Evolutionary conservation across 495 filamentous ascomycete species (phyloP), one percentile per base, ranked within the genome.

Genomic region (Emericellopsis terricola): DNA sequence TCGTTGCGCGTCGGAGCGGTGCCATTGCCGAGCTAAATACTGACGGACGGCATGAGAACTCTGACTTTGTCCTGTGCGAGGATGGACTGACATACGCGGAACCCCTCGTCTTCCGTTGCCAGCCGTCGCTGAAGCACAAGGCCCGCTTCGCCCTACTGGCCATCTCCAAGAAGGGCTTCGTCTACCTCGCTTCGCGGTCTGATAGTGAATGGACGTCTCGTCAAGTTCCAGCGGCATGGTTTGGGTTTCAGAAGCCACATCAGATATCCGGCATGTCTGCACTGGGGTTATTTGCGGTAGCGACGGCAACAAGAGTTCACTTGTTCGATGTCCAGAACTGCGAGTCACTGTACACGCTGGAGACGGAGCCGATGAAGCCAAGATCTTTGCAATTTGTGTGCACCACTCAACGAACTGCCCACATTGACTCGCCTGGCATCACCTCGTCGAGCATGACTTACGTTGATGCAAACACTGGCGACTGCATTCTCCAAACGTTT

Each of bases 1-100:
- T 79, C 13, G 36, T 78, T 9, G 56, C 78, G 16, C 63, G 65
- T 37, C 59, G 62, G 15, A 69, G 72, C 36, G 76, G 76, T 10
- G 52, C 56, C 17, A 56, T 76, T 34, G 57, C 59, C 0, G 69
- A 75, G 41, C 36, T 77, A 11, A 6, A 6, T 26, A 49, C 49
- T 14, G 28, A 45, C 8, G 56, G 56, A 7, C 39, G 31, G 18
- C 44, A 38, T 3, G 38, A 48, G 37, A 39, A 41, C 1, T 48
- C 35, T 11, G 56, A 60, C 19, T 55, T 56, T 32, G 36, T 38
- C 15, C 52, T 69, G 20, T 63, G 59, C 40, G 54, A 52, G 31
- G 60, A 54, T 28, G 49, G 56, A 2, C 46, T 71, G 8, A 47
- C 56, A 14, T 61, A 49, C 38, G 63, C 58, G 9, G 50, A 49